Conservation (phyloP, 768 basidiomycete genomes). For the Lactarius tabidus region DNA sequence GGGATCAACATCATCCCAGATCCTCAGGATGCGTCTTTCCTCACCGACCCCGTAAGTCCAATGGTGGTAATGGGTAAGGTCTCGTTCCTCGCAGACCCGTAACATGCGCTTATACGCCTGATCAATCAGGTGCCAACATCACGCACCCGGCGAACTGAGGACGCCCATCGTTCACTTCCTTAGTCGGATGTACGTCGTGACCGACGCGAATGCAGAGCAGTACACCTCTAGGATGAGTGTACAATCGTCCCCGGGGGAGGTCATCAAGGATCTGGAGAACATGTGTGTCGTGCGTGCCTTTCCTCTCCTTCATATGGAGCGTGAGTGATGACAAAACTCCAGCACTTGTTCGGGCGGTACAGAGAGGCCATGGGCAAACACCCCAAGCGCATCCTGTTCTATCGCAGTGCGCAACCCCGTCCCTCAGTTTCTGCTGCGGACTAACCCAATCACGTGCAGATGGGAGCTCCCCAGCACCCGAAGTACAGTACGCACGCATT, state of each 20-base stretch:
- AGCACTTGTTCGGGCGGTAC: slow-evolving; percentile 49
- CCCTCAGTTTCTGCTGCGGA: not conserved
- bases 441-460: slow-evolving; percentile 31
- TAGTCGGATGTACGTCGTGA: slow-evolving; percentile 76
- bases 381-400: slow-evolving; percentile 69
- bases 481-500: slow-evolving; percentile 47
- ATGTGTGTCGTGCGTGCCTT: slow-evolving; percentile 53
- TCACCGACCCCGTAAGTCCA: slow-evolving; percentile 69
- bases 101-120: too few species aligned
- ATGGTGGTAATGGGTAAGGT: slow-evolving; percentile 70
- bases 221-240: slow-evolving; percentile 58
- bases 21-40: slow-evolving; percentile 52
- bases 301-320: too few species aligned
- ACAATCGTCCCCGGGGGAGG: slow-evolving; percentile 63
- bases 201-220: slow-evolving; percentile 69
- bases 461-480: slow-evolving; percentile 52
- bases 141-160: slow-evolving; percentile 77
- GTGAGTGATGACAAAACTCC: not conserved
- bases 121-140: slow-evolving; percentile 58
- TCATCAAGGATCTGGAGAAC: slow-evolving; percentile 64
- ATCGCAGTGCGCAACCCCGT: slow-evolving; percentile 49
- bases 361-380: slow-evolving; percentile 45
- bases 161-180: slow-evolving; percentile 71
- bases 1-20: slow-evolving; percentile 72
- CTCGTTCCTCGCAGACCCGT: not conserved